Evolutionary conservation across 2,329 filamentous ascomycete genomes (phyloP), one percentile per base, ranked within the genome.

Genomic region (Triangularia verruculosa): DNA sequence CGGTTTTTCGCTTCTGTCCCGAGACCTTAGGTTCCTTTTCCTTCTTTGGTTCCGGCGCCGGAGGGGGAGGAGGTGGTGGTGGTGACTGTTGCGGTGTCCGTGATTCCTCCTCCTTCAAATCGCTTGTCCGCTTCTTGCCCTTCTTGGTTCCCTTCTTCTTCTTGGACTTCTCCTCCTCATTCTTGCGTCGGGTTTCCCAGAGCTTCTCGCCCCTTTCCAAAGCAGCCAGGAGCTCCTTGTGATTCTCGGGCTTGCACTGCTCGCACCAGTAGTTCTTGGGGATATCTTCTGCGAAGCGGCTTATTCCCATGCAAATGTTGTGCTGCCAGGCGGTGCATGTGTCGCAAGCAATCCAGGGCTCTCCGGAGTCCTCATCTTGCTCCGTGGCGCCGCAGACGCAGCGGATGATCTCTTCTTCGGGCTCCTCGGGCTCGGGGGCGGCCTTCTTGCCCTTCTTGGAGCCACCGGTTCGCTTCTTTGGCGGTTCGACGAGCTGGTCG

Each of bases 301-400:
- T 87, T 74, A 97, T 86, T 60, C 92, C 92, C 82, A 99, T 92
- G 75, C 95, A 99, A 67, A 96, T 89, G 73, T 97, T 97, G 78
- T 99, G 95, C 78, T 99, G 95, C 95, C 95, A 99, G 51, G 90
- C 94, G 57, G 87, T 87, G 77, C 95, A 99, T 55, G 86, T 86
- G 76, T 99, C 95, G 80, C 95, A 99, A 66, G 91, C 92, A 72
- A 99, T 97, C 93, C 96, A 98, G 59, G 93, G 89, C 71, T 95
- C 89, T 69, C 90, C 91, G 13, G 91, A 89, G 70, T 96, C 91
- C 70, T 94, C 91, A 65, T 93, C 90, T 69, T 93, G 90, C 70
- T 91, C 90, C 53, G 91, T 91, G 64, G 92, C 89, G 69, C 95
- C 94, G 74, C 94, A 99, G 57, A 97, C 90, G 76, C 94, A 99